A percentile compares a stretch with the other conserved stretches of the same genome.
Conservation (phyloP, 2,329 filamentous ascomycete species). For the Arthrinium puccinioides region DNA sequence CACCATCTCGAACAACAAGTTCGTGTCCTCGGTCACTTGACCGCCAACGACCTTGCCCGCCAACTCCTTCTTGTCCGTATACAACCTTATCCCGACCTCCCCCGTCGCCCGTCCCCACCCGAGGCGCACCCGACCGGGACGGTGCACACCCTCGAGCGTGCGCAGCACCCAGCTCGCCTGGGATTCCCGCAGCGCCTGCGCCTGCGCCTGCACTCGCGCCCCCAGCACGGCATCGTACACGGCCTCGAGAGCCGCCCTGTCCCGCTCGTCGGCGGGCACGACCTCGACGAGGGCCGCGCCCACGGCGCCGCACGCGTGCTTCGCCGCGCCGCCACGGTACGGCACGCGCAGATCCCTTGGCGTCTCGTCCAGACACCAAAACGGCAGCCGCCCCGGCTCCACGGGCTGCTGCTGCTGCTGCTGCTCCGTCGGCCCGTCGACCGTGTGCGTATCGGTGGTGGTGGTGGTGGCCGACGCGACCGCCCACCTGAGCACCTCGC, state of each 20-base stretch:
- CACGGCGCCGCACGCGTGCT: conserved; percentile 39
- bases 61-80: conserved; percentile 6
- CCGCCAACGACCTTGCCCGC: conserved; percentile 8
- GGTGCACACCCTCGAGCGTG: conserved; percentile 5
- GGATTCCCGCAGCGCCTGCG: not conserved
- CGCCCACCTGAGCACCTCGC: conserved; percentile 50
- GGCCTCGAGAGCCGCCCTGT: conserved; percentile 11
- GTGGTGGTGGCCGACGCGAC: conserved; percentile 34
- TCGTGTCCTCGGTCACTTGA: conserved; percentile 6
- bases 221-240: conserved; percentile 21
- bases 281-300: conserved; percentile 38
- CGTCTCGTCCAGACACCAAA: conserved; percentile 61
- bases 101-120: not conserved
- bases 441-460: not conserved
- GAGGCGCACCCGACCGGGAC: conserved; percentile 1
- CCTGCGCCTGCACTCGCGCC: not conserved
- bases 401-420: conserved; percentile 7
- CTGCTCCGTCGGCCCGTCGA: conserved; percentile 7
- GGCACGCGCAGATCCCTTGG: conserved; percentile 49
- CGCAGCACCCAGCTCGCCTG: conserved; percentile 5
- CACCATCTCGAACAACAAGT: conserved; percentile 7
- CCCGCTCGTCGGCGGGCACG: conserved; percentile 1
- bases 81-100: conserved; percentile 7
- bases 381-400: conserved; percentile 47
- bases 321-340: conserved; percentile 29